Percentiles rank a stretch among this genome's conserved stretches.
Conservation (phyloP, 495 filamentous ascomycete species). For the Penicillium cataractarum region DNA sequence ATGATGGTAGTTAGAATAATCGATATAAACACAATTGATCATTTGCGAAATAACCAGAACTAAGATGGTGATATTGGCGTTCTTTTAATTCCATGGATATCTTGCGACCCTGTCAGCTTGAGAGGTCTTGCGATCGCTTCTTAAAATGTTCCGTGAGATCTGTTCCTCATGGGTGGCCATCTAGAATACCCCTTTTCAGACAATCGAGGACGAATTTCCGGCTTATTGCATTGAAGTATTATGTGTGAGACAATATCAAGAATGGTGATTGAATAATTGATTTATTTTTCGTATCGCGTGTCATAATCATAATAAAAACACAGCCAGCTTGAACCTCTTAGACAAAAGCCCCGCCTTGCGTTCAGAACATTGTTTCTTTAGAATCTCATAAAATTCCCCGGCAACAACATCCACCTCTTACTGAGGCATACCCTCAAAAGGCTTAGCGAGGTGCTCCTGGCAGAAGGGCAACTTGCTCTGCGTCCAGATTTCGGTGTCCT, state of each 20-base stretch:
- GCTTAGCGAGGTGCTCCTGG: constrained; percentile 61
- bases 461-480: constrained; percentile 70
- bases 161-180: neutral
- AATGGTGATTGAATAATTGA: neutral
- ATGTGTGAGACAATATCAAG: too few relatives aligned
- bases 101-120: neutral
- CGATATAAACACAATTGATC: neutral
- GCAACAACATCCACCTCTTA: constrained; percentile 29
- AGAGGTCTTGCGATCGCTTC: neutral
- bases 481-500: constrained; percentile 73
- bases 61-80: neutral
- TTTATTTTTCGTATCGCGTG: neutral
- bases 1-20: constrained; percentile 18
- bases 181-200: neutral
- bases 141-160: neutral
- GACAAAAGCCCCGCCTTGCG: neutral
- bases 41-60: neutral
- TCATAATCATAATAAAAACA: constrained; percentile 20
- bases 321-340: neutral
- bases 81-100: neutral
- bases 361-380: neutral
- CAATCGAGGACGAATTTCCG: neutral
- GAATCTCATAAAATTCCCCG: neutral
- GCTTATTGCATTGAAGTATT: neutral
- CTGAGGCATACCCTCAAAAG: constrained; percentile 65